Percentiles rank a stretch among this genome's conserved stretches.
These are phyloP conservation scores for Thyridium curvatum DNA, from an alignment of 2,329 filamentous ascomycete genomes.

Conservation along the genomic window DNA sequence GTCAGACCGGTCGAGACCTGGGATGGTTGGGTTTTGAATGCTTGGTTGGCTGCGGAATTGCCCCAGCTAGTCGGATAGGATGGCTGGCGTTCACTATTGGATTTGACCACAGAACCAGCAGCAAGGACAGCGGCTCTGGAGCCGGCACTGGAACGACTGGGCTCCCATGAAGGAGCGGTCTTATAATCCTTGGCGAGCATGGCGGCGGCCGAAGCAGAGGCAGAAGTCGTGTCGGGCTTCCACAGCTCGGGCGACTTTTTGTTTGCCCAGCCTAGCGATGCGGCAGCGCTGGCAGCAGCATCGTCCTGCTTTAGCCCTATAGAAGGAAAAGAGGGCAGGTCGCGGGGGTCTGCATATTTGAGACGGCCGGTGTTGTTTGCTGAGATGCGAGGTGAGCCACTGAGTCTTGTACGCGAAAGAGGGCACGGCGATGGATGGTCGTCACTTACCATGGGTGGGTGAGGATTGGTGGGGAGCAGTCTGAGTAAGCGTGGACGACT, in stretches of 20 bases:
- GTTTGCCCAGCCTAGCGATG: conserved; percentile 59
- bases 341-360: conserved; percentile 65
- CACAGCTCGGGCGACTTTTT: conserved; percentile 30
- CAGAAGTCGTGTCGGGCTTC: conserved; percentile 44
- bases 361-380: conserved; percentile 36
- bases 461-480: conserved; percentile 1
- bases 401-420: not conserved
- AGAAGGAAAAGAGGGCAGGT: conserved; percentile 70
- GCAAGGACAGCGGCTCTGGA: conserved; percentile 72
- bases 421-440: not conserved
- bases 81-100: conserved; percentile 36
- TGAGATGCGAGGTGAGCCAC: conserved; percentile 12
- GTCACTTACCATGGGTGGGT: conserved; percentile 2
- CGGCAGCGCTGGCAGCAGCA: conserved; percentile 67
- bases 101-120: conserved; percentile 17
- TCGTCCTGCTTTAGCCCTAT: conserved; percentile 49
- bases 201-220: conserved; percentile 43
- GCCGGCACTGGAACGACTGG: conserved; percentile 56
- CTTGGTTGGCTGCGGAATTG: conserved; percentile 60
- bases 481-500: conserved; percentile 1
- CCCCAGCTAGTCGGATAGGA: conserved; percentile 42
- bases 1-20: conserved; percentile 16
- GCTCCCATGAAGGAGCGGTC: conserved; percentile 50
- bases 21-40: conserved; percentile 22
- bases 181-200: conserved; percentile 34